Base-by-base conservation (phyloP, 1,284 basidiomycete species). In the Ustilago vetiveriae region DNA sequence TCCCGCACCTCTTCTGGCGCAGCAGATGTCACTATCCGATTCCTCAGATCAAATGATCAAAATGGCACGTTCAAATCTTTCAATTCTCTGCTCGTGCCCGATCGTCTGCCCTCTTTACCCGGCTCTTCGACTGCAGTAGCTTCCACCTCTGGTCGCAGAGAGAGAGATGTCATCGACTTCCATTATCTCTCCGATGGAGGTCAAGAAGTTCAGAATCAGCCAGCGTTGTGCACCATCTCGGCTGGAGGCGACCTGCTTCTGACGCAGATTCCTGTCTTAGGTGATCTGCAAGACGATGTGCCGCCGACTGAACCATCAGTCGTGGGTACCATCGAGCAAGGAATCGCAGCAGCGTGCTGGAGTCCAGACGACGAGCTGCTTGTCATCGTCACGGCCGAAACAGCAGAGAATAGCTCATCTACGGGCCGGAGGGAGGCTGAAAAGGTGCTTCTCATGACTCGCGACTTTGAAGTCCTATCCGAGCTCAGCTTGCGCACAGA, bases 331-430 rank as follows among this genome's bases (percentile, higher is more conserved):
- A 88, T 98, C 14, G 92, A 96, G 57, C 86, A 88, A 23, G 93
- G 92, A 0, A 89, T 98, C 48, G 84, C 88, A 38, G 89, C 90
- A 3, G 93, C 92, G 3, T 85, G 87, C 6, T 98, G 94, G 93
- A 90, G 90, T 57, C 92, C 94, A 2, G 94, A 98, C 80, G 91
- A 94, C 51, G 89, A 92, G 32, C 84, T 92, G 19, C 84, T 98
- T 3, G 88, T 88, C 1, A 84, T 97, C 17, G 49, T 82, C 27
- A 76, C 76, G 1, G 59, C 59, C 17, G 63, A 62, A 10, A 68
- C 68, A 7, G n/a, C 55, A 8, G 57, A 60, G 29, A 29, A 46
- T 8, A 26, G 36, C 32, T 65, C 62, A 8, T 48, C 58, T 5
- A 49, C 45, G 5, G 54, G 60, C 6, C 29, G 39, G 30, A 54